Base-by-base conservation (phyloP, 1,284 basidiomycete genomes). In the Pisolithus thermaeus region DNA sequence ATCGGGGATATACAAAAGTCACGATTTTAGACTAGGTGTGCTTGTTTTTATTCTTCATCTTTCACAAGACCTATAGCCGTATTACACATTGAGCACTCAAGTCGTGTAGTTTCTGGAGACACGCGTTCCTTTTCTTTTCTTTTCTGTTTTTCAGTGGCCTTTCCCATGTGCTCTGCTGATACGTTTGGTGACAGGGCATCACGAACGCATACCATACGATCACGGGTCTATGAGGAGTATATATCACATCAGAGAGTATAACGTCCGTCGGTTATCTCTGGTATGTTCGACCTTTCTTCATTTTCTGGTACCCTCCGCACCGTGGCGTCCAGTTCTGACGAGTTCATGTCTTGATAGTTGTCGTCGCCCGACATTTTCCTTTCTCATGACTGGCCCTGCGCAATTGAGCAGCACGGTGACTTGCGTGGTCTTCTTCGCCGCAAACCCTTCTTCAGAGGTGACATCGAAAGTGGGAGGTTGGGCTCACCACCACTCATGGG, bases 381-480 rank as follows among this genome's bases (percentile, higher is more conserved):
- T 20, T 97, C 93, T 1, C 97, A 99, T 66, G 96, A 99, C 70
- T 99, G 96, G 97, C 97, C 97, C 0, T 81, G 84, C 46, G 79
- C 79, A 1, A 95, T 99, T 56, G 91, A 89, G 52, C 81, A 84
- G 20, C 77, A 92, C 59, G 95, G 96, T 7, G 79, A 98, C 63
- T 70, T 83, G 2, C 61, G 66, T 3, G 73, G 61, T 16, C 76
- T 99, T 2, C 70, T 98, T 20, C 75, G 81, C 8, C 79, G 79
- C 45, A 99, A 98, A 67, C 82, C 86, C 0, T 93, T 89, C 72
- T 90, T 98, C 66, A 74, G 77, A 25, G 72, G 79, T 25, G 95
- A 99, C 69, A 79, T 89, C 54, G 68, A 79, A 28, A 74, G 74
- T 7, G 85, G 89, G 23, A 77, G 75, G 3, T 79, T 99, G 3